Base-by-base conservation (phyloP, 495 filamentous ascomycete species). In the Podospora fimiseda region DNA sequence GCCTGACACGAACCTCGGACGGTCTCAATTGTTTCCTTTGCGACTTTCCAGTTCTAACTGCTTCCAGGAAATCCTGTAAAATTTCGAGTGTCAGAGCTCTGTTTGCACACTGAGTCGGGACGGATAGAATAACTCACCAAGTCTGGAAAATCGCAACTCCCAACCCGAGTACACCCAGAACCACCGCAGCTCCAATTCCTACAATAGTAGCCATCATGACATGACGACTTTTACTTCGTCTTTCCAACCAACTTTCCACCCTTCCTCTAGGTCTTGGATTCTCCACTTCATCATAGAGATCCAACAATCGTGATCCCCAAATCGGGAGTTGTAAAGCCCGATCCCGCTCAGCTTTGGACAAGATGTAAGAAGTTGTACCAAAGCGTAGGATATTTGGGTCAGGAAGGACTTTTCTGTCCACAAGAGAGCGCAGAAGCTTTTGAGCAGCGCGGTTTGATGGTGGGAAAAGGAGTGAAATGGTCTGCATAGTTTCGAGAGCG, bases 131-230 rank as follows among this genome's bases (percentile, higher is more conserved):
- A 18, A 44, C 42, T 44, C 11, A 44, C 63, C 63, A 69, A 22
- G 65, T 50, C 51, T 69, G 65, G 38, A 62, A 61, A 22, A 56
- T 51, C 19, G 63, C 58, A 6, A 69, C 43, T 1, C 23, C 53
- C 22, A 69, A 43, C 47, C 58, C 53, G 19, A 60, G 13, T 21
- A 66, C 36, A 6, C 63, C 60, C 27, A 69, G 47, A 3, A 69
- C 16, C 8, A 69, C 52, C 2, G 65, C 65, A 42, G 67, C 47
- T n/a, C 62, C 27, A 0, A 73, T 66, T 2, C 70, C 70, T 33
- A 56, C 56, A 1, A 73, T 42, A 0, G 69, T 72, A 8, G 64
- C 70, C 57, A 70, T 58, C 69, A 73, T 73, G 3, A 72, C 56
- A 51, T 71, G 68, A 24, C 69, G 61, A 1, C 64, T 62, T 18